phyloP scores from a whole-genome alignment of 805 yeast species.

The Yamadazyma akitaensis region DNA sequence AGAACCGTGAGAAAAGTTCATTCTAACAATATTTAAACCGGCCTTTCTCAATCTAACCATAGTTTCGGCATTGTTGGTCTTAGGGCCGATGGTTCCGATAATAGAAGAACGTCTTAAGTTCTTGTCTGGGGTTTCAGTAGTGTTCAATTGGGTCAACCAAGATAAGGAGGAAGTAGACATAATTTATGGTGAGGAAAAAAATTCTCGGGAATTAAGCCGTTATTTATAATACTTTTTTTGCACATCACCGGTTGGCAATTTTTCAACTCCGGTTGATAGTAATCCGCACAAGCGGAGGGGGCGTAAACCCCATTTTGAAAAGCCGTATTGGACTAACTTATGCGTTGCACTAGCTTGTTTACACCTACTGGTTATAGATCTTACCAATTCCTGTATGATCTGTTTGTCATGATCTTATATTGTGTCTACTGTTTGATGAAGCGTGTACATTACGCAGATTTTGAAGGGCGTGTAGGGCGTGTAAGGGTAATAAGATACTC shows the following conservation, averaged over 20 bases:
- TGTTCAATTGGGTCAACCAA: slow-evolving; percentile 82
- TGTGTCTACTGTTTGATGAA: too few species aligned
- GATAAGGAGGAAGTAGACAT: slow-evolving; percentile 53
- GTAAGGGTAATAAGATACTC: too few species aligned
- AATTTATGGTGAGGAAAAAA: slow-evolving; percentile 5
- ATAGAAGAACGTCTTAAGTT: slow-evolving; percentile 91
- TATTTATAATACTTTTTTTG: slow-evolving; percentile 6
- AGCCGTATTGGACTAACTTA: background rate
- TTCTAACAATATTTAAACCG: slow-evolving; percentile 95
- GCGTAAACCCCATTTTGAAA: background rate
- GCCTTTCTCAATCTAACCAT: slow-evolving; percentile 89
- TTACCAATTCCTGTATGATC: too few species aligned
- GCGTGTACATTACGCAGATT: too few species aligned
- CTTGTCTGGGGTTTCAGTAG: slow-evolving; percentile 69
- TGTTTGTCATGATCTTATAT: too few species aligned
- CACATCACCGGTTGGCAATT: slow-evolving; percentile 4
- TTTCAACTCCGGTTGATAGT: slow-evolving; percentile 13
- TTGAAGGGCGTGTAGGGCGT: too few species aligned
- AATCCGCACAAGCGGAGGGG: slow-evolving; percentile 9
- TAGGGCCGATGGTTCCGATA: slow-evolving; percentile 98
- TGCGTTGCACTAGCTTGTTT: background rate
- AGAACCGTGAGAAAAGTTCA: slow-evolving; percentile 99
- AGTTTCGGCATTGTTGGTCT: slow-evolving; percentile 85
- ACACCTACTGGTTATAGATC: too few species aligned
- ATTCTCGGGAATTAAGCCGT: slow-evolving; percentile 2